Evolutionary conservation across 2,329 filamentous ascomycete species (phyloP).

Genomic region (Ophiostoma sp.): DNA sequence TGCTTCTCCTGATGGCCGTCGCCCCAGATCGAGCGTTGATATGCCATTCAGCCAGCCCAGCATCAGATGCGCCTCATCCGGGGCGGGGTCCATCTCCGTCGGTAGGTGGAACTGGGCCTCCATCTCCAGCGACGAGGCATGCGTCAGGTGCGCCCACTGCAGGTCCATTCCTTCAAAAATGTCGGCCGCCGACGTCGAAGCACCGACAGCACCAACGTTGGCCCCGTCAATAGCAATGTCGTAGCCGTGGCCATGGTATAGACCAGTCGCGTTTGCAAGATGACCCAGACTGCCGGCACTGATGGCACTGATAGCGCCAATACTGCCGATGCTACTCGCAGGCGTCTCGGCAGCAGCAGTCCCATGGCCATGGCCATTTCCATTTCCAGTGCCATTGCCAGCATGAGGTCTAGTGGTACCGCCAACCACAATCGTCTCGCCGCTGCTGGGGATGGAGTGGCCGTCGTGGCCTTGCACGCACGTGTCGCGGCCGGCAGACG

Average conservation of each 20-base stretch:
- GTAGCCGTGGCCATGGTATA: not conserved
- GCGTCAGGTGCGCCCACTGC: constrained; percentile 16
- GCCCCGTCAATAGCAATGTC: not conserved
- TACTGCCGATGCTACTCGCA: not conserved
- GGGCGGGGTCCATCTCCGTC: not conserved
- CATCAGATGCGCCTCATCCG: not conserved
- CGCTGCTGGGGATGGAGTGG: not conserved
- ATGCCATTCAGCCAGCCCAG: not conserved
- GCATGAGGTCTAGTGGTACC: not conserved
- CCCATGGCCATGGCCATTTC: not conserved
- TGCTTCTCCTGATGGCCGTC: not conserved
- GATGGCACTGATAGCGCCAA: not conserved
- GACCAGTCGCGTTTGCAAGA: not conserved
- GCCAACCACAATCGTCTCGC: not conserved
- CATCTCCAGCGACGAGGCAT: constrained; percentile 11
- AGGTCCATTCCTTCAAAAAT: constrained; percentile 22
- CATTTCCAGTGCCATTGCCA: too few relatives aligned
- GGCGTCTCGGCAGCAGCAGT: not conserved
- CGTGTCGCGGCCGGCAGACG: not conserved
- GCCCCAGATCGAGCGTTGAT: not conserved
- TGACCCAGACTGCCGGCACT: not conserved
- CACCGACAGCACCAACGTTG: not conserved
- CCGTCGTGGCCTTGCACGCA: not conserved
- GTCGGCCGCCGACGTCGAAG: not conserved
- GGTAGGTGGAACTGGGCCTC: constrained; percentile 10